phyloP scores from a whole-genome alignment of 1,284 basidiomycete species.

The Heterobasidion parviporum region DNA sequence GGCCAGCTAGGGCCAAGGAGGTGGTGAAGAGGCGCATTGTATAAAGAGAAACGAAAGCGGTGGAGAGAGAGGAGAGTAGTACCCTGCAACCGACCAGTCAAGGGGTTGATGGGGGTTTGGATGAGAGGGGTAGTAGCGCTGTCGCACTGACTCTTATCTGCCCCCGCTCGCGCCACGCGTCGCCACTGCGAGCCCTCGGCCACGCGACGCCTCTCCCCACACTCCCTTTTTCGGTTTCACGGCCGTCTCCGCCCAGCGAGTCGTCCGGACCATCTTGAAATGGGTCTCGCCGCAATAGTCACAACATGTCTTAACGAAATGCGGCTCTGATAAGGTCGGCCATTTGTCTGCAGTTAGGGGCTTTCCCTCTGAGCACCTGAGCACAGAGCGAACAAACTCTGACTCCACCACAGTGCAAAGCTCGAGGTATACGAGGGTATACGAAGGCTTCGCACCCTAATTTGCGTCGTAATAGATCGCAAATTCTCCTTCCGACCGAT shows the following conservation, averaged over 20 bases:
- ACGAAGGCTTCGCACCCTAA: no score
- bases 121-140: not conserved
- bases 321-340: no score
- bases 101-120: conserved; percentile 8
- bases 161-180: not conserved
- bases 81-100: conserved; percentile 4
- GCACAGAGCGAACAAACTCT: no score
- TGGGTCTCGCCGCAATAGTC: no score
- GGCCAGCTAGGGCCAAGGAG: conserved; percentile 27
- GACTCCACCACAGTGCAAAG: no score
- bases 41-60: not conserved
- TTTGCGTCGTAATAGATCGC: no score
- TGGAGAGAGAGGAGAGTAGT: not conserved
- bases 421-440: no score
- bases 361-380: no score
- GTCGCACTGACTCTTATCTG: not conserved
- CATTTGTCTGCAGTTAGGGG: no score
- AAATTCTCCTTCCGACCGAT: no score
- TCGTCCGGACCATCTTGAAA: not conserved
- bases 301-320: no score
- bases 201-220: not conserved
- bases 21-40: conserved; percentile 25
- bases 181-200: not conserved
- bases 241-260: not conserved
- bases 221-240: not conserved